Percentiles rank a stretch among this genome's conserved stretches.
Conservation (phyloP, 2,329 filamentous ascomycete genomes). For the Peltaster fructicola region DNA sequence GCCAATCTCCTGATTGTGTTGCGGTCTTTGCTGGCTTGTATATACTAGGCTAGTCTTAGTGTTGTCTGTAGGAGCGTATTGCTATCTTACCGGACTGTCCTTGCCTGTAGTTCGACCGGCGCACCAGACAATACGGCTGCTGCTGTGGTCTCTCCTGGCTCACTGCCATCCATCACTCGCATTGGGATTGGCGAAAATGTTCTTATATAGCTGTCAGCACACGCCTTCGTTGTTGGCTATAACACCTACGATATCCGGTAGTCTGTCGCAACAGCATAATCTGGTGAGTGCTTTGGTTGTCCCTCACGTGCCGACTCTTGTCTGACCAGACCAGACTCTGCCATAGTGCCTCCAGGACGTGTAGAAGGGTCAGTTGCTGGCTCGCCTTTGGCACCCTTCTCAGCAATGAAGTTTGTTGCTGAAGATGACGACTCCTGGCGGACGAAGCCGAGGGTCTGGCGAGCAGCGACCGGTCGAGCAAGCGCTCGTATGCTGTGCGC, state of each 20-base stretch:
- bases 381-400: too few relatives aligned
- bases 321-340: too few relatives aligned
- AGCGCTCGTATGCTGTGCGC: slow-evolving; percentile 23
- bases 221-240: slow-evolving; percentile 3
- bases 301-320: slow-evolving; percentile 33
- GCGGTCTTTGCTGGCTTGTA: slow-evolving; percentile 85
- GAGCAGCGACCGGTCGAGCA: slow-evolving; percentile 11
- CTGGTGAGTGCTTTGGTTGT: slow-evolving; percentile 50
- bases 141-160: slow-evolving; percentile 54
- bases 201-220: slow-evolving; percentile 28
- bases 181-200: slow-evolving; percentile 83
- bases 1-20: slow-evolving; percentile 84
- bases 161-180: slow-evolving; percentile 77
- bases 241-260: slow-evolving; percentile 70
- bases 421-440: slow-evolving; percentile 8
- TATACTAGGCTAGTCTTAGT: slow-evolving; percentile 43
- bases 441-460: slow-evolving; percentile 8
- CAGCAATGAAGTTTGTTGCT: too few relatives aligned
- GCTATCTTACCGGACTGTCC: slow-evolving; percentile 64
- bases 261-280: slow-evolving; percentile 67
- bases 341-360: too few relatives aligned
- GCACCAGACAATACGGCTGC: slow-evolving; percentile 83
- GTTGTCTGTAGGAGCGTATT: background rate
- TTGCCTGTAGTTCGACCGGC: slow-evolving; percentile 80
- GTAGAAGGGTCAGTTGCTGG: too few relatives aligned